A percentile compares a stretch with the other conserved stretches of the same genome.
phyloP scores from a whole-genome alignment of 1,284 basidiomycete species.

The Grifola frondosa region DNA sequence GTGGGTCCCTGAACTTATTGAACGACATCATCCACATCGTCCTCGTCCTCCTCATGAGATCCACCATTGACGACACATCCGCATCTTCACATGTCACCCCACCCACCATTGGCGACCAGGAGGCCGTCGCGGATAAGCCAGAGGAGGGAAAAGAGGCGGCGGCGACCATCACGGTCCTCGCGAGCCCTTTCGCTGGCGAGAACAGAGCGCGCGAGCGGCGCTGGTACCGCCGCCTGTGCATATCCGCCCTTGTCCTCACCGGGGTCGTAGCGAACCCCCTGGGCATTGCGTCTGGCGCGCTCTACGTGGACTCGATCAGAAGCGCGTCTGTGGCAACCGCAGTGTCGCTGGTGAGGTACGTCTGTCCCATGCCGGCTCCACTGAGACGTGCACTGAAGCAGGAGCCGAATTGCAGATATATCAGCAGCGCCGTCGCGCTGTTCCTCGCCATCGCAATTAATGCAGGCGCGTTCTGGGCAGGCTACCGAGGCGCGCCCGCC shows the following conservation, averaged over 20 bases:
- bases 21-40: slow-evolving; percentile 2
- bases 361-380: no score
- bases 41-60: background rate
- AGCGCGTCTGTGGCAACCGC: background rate
- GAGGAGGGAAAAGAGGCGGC: no score
- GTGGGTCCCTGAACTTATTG: background rate
- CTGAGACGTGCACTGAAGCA: no score
- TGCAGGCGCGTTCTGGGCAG: background rate
- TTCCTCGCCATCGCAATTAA: background rate
- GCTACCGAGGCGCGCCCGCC: background rate
- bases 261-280: background rate
- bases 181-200: no score
- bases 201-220: no score
- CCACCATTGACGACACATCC: background rate
- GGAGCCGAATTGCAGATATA: slow-evolving; percentile 1
- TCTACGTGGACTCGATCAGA: slow-evolving; percentile 1
- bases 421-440: slow-evolving; percentile 1
- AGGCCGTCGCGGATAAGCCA: slow-evolving; percentile 1
- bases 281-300: background rate
- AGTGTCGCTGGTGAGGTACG: background rate
- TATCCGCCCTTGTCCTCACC: background rate
- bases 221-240: background rate
- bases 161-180: background rate
- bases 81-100: no score
- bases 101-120: background rate